These are phyloP conservation scores for Trametes punicea DNA, from an alignment of 768 basidiomycete species.

Conservation along the genomic window DNA sequence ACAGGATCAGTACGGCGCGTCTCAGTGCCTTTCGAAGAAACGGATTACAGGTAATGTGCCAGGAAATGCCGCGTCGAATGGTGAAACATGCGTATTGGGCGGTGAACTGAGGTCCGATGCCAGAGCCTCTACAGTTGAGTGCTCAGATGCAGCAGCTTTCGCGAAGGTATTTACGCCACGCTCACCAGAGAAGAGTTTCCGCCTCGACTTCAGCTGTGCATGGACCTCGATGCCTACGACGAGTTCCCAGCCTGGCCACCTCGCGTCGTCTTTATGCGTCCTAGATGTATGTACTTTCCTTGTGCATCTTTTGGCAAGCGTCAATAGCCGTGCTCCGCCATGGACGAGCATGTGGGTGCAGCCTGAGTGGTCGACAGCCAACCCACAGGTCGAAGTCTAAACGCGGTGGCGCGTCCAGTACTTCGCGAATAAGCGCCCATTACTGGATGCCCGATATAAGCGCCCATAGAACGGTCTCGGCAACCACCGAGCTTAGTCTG, in stretches of 20 bases:
- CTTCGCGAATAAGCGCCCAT: neutral
- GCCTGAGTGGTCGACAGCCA: constrained; percentile 1
- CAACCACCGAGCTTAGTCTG: constrained; percentile 10
- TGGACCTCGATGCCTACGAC: constrained; percentile 95
- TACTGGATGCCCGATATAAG: neutral
- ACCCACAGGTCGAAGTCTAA: neutral
- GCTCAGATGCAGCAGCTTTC: neutral
- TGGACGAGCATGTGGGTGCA: constrained; percentile 18
- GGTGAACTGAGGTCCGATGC: constrained; percentile 45
- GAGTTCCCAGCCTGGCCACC: constrained; percentile 88
- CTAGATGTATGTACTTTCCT: constrained; percentile 15
- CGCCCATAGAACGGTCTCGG: constrained; percentile 5
- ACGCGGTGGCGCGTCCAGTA: neutral
- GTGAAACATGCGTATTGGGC: constrained; percentile 72
- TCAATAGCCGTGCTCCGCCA: constrained; percentile 14
- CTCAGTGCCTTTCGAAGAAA: too few species aligned
- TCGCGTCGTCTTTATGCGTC: constrained; percentile 21
- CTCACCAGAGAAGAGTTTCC: constrained; percentile 84
- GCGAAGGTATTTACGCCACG: constrained; percentile 9
- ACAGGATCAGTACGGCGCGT: constrained; percentile 15
- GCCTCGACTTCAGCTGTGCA: constrained; percentile 83
- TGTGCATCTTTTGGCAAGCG: neutral
- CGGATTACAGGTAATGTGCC: constrained; percentile 83
- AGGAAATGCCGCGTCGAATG: constrained; percentile 88
- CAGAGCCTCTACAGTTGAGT: constrained; percentile 32